Evolutionary conservation across 2,329 filamentous ascomycete species (phyloP), one percentile per base, ranked within the genome.

Genomic region (Arthrobotrys megalospora): DNA sequence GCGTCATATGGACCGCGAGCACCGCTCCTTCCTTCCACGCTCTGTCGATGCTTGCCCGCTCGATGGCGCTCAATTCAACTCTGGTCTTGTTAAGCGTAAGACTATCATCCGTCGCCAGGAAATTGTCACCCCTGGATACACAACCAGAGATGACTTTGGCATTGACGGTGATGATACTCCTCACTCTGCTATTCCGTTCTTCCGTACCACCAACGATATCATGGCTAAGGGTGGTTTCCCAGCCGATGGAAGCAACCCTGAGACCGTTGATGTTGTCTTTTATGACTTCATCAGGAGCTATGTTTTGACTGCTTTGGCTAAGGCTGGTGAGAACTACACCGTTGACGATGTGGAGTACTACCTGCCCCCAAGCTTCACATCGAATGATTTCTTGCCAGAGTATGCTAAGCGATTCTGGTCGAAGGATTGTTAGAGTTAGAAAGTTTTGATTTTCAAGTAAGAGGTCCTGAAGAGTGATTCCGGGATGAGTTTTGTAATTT

Each of bases 201-300:
- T 94, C 84, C 84, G 85, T 1, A 89, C 95, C 4, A 95, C 96
- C 6, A 97, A 97, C 84, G 93, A 91, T 83, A 89, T 99, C 72
- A 91, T 95, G 83, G 86, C 91, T 0, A 85, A 89, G 73, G 88
- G 92, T 80, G 86, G 84, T 0, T 92, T 96, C 81, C 88, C 90
- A 1, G 79, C 82, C 0, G 81, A 84, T 8, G 58, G 80, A 10
- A 82, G 83, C 5, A 86, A 89, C 14, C 92, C 93, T 0, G 89
- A 92, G 65, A 91, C 85, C 0, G 93, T 99, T 0, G 95, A 98
- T 83, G 84, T 99, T 6, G 90, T 97, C 12, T 99, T 96, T 83
- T 89, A 97, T 73, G 94, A 97, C 83, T 99, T 97, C 83, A 90
- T 98, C 41, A 89, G 96, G 84, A 90, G 90, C 8, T 96, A 92